Evolutionary conservation across 257 asterid genomes (phyloP).

Genomic region (Solanum sitiens): DNA sequence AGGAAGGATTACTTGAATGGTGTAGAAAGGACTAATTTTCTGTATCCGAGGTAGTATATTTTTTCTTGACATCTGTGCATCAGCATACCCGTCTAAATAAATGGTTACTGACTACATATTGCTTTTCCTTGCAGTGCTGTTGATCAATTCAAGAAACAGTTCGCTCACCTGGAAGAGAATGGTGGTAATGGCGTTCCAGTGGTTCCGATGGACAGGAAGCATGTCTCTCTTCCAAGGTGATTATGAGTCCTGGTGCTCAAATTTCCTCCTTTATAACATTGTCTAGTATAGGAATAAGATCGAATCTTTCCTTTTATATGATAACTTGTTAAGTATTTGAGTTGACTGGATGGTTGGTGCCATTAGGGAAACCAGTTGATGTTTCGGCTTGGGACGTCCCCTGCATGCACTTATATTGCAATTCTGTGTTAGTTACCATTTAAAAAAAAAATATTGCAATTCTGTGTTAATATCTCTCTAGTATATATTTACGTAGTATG

Average conservation of each 20-base stretch:
- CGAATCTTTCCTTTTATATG: background rate
- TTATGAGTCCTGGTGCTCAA: background rate
- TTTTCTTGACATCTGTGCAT: background rate
- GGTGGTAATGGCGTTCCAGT: constrained; percentile 43
- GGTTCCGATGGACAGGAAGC: constrained; percentile 63
- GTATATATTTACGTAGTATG: background rate
- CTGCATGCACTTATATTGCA: too few species aligned
- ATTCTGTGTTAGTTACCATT: background rate
- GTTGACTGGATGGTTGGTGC: background rate
- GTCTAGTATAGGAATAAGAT: background rate
- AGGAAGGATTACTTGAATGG: constrained; percentile 72
- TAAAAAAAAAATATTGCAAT: background rate
- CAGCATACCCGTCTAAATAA: background rate
- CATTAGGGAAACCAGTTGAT: background rate
- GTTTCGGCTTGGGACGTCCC: background rate
- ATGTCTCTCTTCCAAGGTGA: constrained; percentile 62
- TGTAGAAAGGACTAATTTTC: constrained; percentile 51
- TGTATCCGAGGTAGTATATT: constrained; percentile 53
- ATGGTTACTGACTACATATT: background rate
- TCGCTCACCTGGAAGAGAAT: constrained; percentile 72
- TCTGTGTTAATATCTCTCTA: background rate
- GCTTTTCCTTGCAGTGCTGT: constrained; percentile 49
- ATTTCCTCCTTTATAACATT: background rate
- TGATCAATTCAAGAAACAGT: constrained; percentile 65
- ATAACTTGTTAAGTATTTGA: background rate